phyloP scores from a whole-genome alignment of 164 flowering plant genomes.

The Piper betle region DNA sequence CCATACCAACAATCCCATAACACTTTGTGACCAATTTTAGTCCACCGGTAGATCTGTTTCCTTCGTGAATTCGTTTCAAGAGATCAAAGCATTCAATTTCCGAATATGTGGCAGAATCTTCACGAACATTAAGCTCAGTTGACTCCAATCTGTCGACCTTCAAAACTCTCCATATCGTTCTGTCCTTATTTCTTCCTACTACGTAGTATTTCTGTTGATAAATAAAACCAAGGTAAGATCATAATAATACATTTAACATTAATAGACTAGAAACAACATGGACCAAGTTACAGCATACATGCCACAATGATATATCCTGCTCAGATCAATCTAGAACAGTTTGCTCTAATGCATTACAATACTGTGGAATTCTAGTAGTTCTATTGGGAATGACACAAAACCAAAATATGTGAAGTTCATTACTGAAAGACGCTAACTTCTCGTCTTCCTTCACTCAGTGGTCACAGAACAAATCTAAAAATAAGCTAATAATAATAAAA shows the following conservation, averaged over 20 bases:
- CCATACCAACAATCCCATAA: slow-evolving; percentile 89
- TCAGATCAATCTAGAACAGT: no score
- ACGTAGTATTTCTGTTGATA: slow-evolving; percentile 68
- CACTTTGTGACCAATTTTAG: slow-evolving; percentile 73
- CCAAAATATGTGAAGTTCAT: no score
- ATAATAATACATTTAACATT: no score
- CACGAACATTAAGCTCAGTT: slow-evolving; percentile 55
- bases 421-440: no score
- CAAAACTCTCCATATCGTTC: slow-evolving; percentile 64
- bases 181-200: slow-evolving; percentile 71
- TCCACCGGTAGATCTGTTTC: slow-evolving; percentile 80
- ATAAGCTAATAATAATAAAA: no score
- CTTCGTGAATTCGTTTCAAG: slow-evolving; percentile 66
- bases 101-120: slow-evolving; percentile 67
- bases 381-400: no score
- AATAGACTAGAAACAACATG: no score
- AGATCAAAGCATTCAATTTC: slow-evolving; percentile 61
- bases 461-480: no score
- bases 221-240: background rate
- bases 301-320: no score
- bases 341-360: no score
- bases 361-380: no score
- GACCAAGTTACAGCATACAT: no score
- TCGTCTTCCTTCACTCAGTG: background rate
- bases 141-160: slow-evolving; percentile 81